Conservation (phyloP, 208 protist species). For the Leishmania braziliensis region DNA sequence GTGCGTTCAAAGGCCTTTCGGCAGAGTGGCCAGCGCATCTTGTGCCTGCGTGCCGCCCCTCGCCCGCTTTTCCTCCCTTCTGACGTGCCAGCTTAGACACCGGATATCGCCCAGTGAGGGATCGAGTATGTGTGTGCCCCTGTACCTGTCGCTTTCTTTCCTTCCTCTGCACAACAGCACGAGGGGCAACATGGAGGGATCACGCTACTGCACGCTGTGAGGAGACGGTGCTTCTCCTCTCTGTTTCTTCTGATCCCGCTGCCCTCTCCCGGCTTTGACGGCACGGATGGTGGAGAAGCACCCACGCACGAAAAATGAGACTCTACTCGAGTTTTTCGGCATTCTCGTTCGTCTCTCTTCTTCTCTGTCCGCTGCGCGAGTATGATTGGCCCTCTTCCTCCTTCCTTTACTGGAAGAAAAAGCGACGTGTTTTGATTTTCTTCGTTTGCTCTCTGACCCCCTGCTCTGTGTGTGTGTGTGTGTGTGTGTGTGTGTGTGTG, state of each 20-base stretch:
- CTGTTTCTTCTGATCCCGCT: background rate
- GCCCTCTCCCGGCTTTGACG: background rate
- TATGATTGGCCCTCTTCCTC: no score
- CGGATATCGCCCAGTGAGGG: background rate
- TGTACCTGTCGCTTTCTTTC: background rate
- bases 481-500: background rate
- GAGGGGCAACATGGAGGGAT: background rate
- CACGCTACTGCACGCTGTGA: background rate
- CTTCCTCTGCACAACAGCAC: background rate
- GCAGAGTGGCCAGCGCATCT: background rate
- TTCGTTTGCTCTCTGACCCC: background rate
- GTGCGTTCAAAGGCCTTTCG: background rate
- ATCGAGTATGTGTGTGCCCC: background rate
- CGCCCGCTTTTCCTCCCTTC: background rate
- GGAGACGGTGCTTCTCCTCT: background rate
- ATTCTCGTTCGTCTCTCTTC: no score
- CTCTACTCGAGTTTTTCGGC: background rate
- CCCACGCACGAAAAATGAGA: background rate
- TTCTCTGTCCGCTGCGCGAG: no score
- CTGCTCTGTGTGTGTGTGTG: background rate
- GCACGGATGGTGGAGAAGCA: background rate
- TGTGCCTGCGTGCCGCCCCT: background rate
- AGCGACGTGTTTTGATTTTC: background rate
- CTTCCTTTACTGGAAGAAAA: no score
- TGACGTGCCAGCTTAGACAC: background rate